These are phyloP conservation scores for Hyaloperonospora brassicae DNA, from an alignment of 352 stramenopile genomes.

Conservation along the genomic window DNA sequence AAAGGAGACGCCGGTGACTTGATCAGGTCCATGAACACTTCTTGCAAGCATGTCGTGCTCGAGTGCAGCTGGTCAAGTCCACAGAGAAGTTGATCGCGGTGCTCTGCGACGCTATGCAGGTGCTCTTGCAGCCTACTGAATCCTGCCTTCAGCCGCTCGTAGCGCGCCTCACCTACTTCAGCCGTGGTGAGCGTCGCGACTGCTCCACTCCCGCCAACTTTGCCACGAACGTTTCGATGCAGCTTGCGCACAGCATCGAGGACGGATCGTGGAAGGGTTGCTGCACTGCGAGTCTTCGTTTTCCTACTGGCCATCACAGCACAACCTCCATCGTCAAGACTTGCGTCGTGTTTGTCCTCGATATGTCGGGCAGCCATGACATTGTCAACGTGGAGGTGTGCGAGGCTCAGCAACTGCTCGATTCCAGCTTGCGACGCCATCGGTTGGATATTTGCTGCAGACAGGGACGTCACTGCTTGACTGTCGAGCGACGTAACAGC, in stretches of 20 bases:
- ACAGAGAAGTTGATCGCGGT: constrained; percentile 19
- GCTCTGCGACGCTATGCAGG: constrained; percentile 19
- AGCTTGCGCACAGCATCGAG: constrained; percentile 7
- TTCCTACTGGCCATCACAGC: background rate
- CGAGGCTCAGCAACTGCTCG: constrained; percentile 25
- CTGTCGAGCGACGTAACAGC: background rate
- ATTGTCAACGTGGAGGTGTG: constrained; percentile 19
- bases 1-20: background rate
- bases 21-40: constrained; percentile 1
- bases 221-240: constrained; percentile 2
- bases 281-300: background rate
- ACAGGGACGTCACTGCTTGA: constrained; percentile 2
- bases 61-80: constrained; percentile 20
- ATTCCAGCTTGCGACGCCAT: constrained; percentile 10
- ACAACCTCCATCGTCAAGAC: constrained; percentile 4
- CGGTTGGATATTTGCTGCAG: background rate
- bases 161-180: constrained; percentile 24
- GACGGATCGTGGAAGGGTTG: constrained; percentile 3
- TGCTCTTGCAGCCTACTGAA: constrained; percentile 25
- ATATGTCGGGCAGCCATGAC: constrained; percentile 9
- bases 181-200: constrained; percentile 1
- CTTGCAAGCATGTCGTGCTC: constrained; percentile 10
- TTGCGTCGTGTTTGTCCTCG: constrained; percentile 1
- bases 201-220: constrained; percentile 3
- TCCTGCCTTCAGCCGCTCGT: constrained; percentile 28